Evolutionary conservation across 768 basidiomycete genomes (phyloP).

Genomic region (Lactarius hengduanensis): DNA sequence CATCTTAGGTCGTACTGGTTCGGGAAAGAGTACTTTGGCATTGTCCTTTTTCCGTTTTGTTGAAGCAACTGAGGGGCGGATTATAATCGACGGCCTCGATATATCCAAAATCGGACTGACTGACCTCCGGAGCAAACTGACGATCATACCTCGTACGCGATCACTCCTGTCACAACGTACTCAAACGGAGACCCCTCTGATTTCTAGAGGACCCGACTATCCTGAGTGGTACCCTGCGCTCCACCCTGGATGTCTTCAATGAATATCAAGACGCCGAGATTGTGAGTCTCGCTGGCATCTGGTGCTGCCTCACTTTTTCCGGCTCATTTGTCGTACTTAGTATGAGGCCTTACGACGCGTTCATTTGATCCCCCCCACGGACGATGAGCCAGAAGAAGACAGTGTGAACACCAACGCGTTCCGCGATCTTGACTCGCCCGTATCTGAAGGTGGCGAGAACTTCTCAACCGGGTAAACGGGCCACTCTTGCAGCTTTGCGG

Average conservation of each 20-base stretch:
- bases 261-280: slow-evolving; percentile 86
- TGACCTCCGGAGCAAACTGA: slow-evolving; percentile 74
- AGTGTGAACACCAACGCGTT: slow-evolving; percentile 72
- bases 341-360: slow-evolving; percentile 83
- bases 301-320: slow-evolving; percentile 2
- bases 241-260: slow-evolving; percentile 80
- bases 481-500: background rate
- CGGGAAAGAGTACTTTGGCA: slow-evolving; percentile 78
- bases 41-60: slow-evolving; percentile 89
- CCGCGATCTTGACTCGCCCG: slow-evolving; percentile 67
- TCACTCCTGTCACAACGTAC: background rate
- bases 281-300: slow-evolving; percentile 41
- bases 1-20: slow-evolving; percentile 41
- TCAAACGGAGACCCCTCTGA: background rate
- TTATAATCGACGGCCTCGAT: slow-evolving; percentile 72
- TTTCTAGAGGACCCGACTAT: slow-evolving; percentile 83
- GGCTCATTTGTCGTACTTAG: slow-evolving; percentile 38
- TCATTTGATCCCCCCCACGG: slow-evolving; percentile 61
- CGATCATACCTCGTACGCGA: slow-evolving; percentile 68
- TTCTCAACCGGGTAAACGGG: slow-evolving; percentile 72
- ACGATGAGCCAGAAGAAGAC: slow-evolving; percentile 46
- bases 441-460: slow-evolving; percentile 86
- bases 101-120: slow-evolving; percentile 78
- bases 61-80: slow-evolving; percentile 76
- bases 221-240: slow-evolving; percentile 76